A percentile compares a stretch with the other conserved stretches of the same genome.
Conservation (phyloP, 2,329 filamentous ascomycete species). For the Fusarium sulawesiense region DNA sequence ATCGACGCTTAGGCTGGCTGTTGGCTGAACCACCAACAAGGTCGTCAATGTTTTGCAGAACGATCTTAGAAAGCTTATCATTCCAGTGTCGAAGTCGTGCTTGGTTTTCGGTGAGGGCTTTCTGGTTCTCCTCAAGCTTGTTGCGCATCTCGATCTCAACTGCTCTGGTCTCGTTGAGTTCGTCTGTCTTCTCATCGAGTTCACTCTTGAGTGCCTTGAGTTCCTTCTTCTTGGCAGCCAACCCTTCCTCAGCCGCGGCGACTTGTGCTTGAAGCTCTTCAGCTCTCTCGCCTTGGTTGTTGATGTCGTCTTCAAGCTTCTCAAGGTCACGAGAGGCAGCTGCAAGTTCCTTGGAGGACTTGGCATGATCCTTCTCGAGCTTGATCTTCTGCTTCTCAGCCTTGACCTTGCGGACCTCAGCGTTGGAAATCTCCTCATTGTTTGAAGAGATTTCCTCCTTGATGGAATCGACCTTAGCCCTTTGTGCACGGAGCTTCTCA, state of each 20-base stretch:
- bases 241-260: constrained; percentile 82
- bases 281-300: constrained; percentile 79
- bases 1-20: constrained; percentile 45
- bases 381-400: constrained; percentile 92
- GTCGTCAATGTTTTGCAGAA: constrained; percentile 83
- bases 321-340: constrained; percentile 78
- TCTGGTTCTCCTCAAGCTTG: constrained; percentile 96
- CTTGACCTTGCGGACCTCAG: constrained; percentile 90
- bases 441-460: constrained; percentile 87
- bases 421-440: constrained; percentile 83
- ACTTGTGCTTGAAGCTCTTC: constrained; percentile 78
- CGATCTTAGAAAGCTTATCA: constrained; percentile 87
- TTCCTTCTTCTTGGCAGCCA: constrained; percentile 83
- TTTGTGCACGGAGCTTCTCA: constrained; percentile 89
- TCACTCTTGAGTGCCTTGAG: constrained; percentile 83
- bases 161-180: constrained; percentile 89
- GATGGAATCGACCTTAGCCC: constrained; percentile 87
- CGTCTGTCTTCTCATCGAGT: constrained; percentile 84
- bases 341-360: constrained; percentile 83
- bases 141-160: constrained; percentile 98
- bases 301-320: constrained; percentile 80
- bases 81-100: constrained; percentile 87
- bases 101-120: constrained; percentile 86
- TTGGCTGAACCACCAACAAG: constrained; percentile 59
- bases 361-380: constrained; percentile 83